Evolutionary conservation across 2,329 filamentous ascomycete species (phyloP), one percentile per base, ranked within the genome.

Genomic region (Xylariomycetidae sp.): DNA sequence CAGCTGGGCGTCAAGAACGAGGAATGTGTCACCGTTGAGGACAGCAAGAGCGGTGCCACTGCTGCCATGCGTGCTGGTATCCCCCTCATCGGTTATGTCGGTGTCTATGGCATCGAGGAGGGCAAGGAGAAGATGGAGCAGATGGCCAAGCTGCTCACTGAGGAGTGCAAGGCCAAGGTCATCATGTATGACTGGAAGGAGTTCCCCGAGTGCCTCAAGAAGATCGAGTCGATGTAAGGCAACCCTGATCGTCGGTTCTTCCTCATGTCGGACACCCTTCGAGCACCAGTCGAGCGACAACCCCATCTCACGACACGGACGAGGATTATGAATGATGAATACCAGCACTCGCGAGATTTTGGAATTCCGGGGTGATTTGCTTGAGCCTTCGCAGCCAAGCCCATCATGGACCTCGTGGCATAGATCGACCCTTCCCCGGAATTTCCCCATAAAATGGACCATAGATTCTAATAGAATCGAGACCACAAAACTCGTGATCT

Each of bases 71-170:
- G 77, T 42, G 82, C 82, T 14, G 71, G 72, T 19, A 85, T 87
- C 46, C 76, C 72, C n/a, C 71, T 76, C 44, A 79, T 87, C 47
- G 82, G 72, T 38, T 87, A 86, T 59, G 79, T 85, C 25, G 82
- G 82, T 34, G 76, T 76, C 34, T 58, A 58, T 32, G 54, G 54
- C 35, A 57, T 58, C 35, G 54, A 58, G 35, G 61, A 67, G 24
- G 66, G 61, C 32, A 52, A 57, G 30, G 61, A 65, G 37, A 67
- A 76, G 55, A 64, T 69, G 53, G 65, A 72, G 39, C 66, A 76
- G 53, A 77, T 79, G 68, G 67, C 65, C 37, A 66, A 68, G 40
- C 37, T 61, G 22, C 56, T 79, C 42, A 61, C 50, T n/a, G 65
- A 70, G 58, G 44, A 67, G 23, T 74, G 73, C 28, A 54, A 56